These are phyloP conservation scores for Aspergillus japonicus DNA, from an alignment of 2,329 filamentous ascomycete genomes.

Conservation along the genomic window DNA sequence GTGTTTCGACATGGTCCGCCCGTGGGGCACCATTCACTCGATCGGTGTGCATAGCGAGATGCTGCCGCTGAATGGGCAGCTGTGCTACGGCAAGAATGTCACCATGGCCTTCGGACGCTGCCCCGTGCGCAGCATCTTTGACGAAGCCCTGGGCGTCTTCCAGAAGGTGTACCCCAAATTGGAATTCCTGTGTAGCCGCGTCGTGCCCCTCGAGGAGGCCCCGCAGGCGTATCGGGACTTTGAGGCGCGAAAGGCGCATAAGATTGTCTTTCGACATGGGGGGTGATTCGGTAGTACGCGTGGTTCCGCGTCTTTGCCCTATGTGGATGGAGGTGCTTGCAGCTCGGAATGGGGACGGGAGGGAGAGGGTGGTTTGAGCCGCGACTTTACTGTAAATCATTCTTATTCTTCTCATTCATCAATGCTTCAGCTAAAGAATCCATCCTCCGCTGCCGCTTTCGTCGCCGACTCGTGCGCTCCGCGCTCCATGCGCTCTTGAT, in stretches of 20 bases:
- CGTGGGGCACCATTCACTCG: conserved; percentile 69
- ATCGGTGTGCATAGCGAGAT: conserved; percentile 73
- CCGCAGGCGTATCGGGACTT: neutral
- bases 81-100: conserved; percentile 67
- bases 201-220: neutral
- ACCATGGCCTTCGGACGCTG: conserved; percentile 72
- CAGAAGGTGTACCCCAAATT: neutral
- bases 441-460: neutral
- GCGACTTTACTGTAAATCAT: no score
- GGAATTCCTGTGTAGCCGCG: neutral
- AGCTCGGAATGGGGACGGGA: no score
- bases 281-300: neutral
- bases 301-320: no score
- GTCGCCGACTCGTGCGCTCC: neutral
- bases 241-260: neutral
- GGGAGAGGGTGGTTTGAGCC: no score
- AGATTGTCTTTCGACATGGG: neutral
- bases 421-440: neutral
- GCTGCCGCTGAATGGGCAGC: conserved; percentile 63
- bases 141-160: neutral
- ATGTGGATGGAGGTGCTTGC: no score
- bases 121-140: conserved; percentile 52
- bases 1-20: conserved; percentile 68
- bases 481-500: neutral
- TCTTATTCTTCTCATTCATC: no score